A percentile compares a stretch with the other conserved stretches of the same genome.
These are phyloP conservation scores for Quercus rubra DNA, from an alignment of 306 rosid genomes.

Conservation along the genomic window DNA sequence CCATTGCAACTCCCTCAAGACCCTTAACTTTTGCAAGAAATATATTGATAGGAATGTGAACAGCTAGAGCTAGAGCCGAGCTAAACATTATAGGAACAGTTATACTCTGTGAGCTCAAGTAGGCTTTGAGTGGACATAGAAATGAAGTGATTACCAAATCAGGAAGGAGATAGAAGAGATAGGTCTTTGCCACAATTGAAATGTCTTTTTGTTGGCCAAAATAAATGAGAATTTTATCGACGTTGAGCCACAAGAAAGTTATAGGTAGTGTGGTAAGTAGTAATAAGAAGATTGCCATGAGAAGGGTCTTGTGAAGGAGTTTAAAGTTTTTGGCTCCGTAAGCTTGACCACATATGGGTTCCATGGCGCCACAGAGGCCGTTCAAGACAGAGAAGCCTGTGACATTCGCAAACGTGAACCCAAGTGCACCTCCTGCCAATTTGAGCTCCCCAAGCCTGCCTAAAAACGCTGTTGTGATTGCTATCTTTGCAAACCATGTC, in stretches of 20 bases:
- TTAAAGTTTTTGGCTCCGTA: constrained; percentile 66
- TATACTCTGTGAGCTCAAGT: constrained; percentile 64
- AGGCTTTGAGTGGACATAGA: constrained; percentile 77
- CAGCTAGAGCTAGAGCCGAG: constrained; percentile 55
- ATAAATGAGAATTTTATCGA: constrained; percentile 61
- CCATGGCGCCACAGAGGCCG: constrained; percentile 85
- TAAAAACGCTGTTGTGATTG: constrained; percentile 77
- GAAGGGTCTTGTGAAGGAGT: constrained; percentile 83
- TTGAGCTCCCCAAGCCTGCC: constrained; percentile 74
- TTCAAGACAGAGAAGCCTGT: constrained; percentile 84
- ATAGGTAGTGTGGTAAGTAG: constrained; percentile 56
- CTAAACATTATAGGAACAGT: constrained; percentile 76
- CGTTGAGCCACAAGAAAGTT: constrained; percentile 76
- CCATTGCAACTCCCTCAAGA: constrained; percentile 67
- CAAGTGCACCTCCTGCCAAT: constrained; percentile 78
- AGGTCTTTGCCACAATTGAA: constrained; percentile 47
- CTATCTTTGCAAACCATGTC: constrained; percentile 73
- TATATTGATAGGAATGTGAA: constrained; percentile 71
- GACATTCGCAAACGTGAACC: constrained; percentile 87
- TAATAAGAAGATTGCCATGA: constrained; percentile 59
- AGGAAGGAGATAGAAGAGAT: constrained; percentile 63
- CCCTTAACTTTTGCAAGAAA: constrained; percentile 62
- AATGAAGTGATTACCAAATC: constrained; percentile 61
- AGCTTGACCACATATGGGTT: constrained; percentile 95
- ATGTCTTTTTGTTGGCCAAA: constrained; percentile 74